Conservation (phyloP, 2,329 filamentous ascomycete genomes). For the Lasiodiplodia sp. region DNA sequence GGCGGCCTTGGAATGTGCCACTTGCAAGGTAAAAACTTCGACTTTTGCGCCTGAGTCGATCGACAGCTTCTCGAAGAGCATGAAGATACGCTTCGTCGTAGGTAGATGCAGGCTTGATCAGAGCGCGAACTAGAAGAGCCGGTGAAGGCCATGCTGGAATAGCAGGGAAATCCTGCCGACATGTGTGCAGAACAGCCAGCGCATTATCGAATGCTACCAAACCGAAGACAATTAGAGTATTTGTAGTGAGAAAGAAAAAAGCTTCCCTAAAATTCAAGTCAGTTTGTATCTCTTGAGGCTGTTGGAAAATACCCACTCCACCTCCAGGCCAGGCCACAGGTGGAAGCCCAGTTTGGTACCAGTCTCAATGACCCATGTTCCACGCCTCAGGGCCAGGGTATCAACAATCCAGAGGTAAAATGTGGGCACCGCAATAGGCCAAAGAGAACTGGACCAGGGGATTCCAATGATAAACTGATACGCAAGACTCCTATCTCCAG, state of each 20-base stretch:
- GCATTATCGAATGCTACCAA: slow-evolving; percentile 74
- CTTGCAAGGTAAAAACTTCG: slow-evolving; percentile 78
- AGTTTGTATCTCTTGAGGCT: slow-evolving; percentile 2
- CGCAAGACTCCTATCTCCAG: slow-evolving; percentile 59
- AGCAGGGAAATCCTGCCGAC: slow-evolving; percentile 63
- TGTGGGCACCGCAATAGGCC: slow-evolving; percentile 70
- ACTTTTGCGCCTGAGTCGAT: slow-evolving; percentile 68
- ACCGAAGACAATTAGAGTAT: slow-evolving; percentile 73
- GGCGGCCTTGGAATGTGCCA: slow-evolving; percentile 70
- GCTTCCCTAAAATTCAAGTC: slow-evolving; percentile 59
- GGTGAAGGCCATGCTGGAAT: slow-evolving; percentile 60
- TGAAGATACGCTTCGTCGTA: slow-evolving; percentile 66
- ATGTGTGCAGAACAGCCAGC: slow-evolving; percentile 69
- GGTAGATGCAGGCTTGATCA: slow-evolving; percentile 55
- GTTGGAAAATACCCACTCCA: slow-evolving; percentile 57
- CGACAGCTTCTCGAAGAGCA: slow-evolving; percentile 66
- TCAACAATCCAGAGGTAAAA: slow-evolving; percentile 77
- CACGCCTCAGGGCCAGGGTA: slow-evolving; percentile 69
- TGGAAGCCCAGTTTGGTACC: slow-evolving; percentile 71
- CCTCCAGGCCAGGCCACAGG: slow-evolving; percentile 70
- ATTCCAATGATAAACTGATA: slow-evolving; percentile 69
- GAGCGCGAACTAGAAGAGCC: slow-evolving; percentile 58
- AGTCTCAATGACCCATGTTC: slow-evolving; percentile 74
- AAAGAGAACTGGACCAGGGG: slow-evolving; percentile 63
- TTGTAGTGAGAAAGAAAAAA: slow-evolving; percentile 75